phyloP scores from a whole-genome alignment of 1,284 basidiomycete species.

The Rhodotorula mucilaginosa region DNA sequence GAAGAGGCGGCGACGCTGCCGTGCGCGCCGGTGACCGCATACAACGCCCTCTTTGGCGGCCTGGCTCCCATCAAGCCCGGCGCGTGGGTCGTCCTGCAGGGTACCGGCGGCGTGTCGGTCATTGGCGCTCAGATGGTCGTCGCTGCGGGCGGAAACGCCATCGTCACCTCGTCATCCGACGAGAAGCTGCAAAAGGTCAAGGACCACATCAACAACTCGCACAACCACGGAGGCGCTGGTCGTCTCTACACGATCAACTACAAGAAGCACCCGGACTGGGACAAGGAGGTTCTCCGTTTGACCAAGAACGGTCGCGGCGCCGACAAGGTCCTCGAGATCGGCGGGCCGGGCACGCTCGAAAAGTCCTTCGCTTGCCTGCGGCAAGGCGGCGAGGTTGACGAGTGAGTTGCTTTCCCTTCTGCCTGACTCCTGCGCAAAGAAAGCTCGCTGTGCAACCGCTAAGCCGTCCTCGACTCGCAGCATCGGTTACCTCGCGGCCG shows the following conservation, averaged over 20 bases:
- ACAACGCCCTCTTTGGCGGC: conserved; percentile 40
- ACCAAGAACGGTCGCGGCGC: conserved; percentile 59
- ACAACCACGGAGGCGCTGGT: conserved; percentile 51
- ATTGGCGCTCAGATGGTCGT: conserved; percentile 59
- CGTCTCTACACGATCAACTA: conserved; percentile 56
- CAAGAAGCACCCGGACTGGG: conserved; percentile 58
- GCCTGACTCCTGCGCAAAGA: too few relatives aligned
- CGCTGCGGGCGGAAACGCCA: conserved; percentile 60
- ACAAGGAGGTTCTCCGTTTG: conserved; percentile 54
- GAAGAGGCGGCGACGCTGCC: conserved; percentile 9
- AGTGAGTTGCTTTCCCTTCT: conserved; percentile 2
- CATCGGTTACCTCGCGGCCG: not conserved
- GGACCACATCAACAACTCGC: conserved; percentile 46
- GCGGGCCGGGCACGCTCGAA: conserved; percentile 45
- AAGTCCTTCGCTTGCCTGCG: conserved; percentile 37
- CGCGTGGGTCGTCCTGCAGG: conserved; percentile 51
- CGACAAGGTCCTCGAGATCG: conserved; percentile 51
- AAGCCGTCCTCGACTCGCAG: not conserved
- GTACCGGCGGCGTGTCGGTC: conserved; percentile 54
- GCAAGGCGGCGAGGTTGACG: conserved; percentile 35
- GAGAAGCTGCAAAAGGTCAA: conserved; percentile 58
- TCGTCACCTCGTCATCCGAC: conserved; percentile 62
- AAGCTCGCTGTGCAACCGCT: not conserved
- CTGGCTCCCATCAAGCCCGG: conserved; percentile 46
- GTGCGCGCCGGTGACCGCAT: conserved; percentile 7